phyloP scores from a whole-genome alignment of 2,329 filamentous ascomycete genomes.

The Aspergillus floridensis region DNA sequence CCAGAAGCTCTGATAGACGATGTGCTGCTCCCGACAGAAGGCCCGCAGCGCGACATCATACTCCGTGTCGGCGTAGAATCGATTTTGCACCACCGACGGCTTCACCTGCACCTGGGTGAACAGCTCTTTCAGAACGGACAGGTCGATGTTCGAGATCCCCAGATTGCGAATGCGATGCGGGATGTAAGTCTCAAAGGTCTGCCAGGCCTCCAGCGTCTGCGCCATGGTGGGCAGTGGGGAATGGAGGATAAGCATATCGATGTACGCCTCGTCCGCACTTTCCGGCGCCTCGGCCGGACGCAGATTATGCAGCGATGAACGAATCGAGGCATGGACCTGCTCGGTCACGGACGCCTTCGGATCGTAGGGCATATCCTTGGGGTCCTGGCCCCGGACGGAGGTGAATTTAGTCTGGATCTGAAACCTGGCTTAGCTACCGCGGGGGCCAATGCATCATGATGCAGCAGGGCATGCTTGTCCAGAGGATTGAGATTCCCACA shows the following conservation, averaged over 20 bases:
- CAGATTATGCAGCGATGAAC: constrained; percentile 65
- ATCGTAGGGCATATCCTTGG: constrained; percentile 62
- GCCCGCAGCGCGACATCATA: constrained; percentile 62
- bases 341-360: constrained; percentile 56
- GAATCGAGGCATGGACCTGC: constrained; percentile 66
- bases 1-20: constrained; percentile 62
- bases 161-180: constrained; percentile 63
- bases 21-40: constrained; percentile 53
- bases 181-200: constrained; percentile 63
- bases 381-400: constrained; percentile 61
- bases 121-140: constrained; percentile 56
- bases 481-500: background rate
- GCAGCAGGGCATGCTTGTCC: background rate
- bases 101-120: constrained; percentile 46
- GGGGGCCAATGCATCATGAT: background rate
- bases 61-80: constrained; percentile 60
- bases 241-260: constrained; percentile 61
- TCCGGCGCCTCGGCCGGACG: constrained; percentile 26
- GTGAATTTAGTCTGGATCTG: constrained; percentile 85
- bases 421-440: background rate
- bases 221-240: constrained; percentile 52
- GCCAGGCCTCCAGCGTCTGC: constrained; percentile 64
- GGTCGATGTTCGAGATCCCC: constrained; percentile 73
- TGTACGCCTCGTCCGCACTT: constrained; percentile 46
- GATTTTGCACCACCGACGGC: constrained; percentile 70